Percentiles rank a stretch among this genome's conserved stretches.
Conservation (phyloP, 116 monocot species). For the Trichopus zeylanicus region DNA sequence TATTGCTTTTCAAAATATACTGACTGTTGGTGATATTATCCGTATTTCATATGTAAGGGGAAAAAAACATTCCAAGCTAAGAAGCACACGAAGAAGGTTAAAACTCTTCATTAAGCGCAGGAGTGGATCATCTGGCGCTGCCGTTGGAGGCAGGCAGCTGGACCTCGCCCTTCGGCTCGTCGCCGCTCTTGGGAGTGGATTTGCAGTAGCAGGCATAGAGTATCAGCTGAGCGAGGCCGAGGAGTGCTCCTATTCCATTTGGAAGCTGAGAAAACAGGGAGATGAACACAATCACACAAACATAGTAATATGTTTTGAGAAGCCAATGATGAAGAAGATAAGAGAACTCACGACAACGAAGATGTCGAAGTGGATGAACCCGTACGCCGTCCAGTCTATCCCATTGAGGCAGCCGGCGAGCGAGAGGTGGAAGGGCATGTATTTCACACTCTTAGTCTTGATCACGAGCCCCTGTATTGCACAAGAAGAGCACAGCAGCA, state of each 20-base stretch:
- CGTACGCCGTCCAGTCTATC: conserved; percentile 15
- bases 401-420: conserved; percentile 8
- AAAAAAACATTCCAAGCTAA: too few relatives aligned
- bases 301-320: neutral
- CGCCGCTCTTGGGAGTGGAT: conserved; percentile 11
- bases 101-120: too few relatives aligned
- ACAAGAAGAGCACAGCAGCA: too few relatives aligned
- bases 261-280: conserved; percentile 20
- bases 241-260: conserved; percentile 30
- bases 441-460: conserved; percentile 14
- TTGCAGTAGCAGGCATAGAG: conserved; percentile 34
- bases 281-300: neutral
- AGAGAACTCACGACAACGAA: conserved; percentile 6
- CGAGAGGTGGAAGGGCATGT: conserved; percentile 14
- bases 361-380: conserved; percentile 14
- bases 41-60: too few relatives aligned
- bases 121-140: too few relatives aligned
- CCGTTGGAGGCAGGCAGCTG: conserved; percentile 8
- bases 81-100: too few relatives aligned
- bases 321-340: neutral
- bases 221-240: conserved; percentile 26
- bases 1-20: too few relatives aligned
- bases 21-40: too few relatives aligned
- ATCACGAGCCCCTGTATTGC: conserved; percentile 13
- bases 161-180: conserved; percentile 2